Percentiles rank a stretch among this genome's conserved stretches.
These are phyloP conservation scores for Beauveria brongniartii DNA, from an alignment of 2,329 filamentous ascomycete genomes.

Conservation along the genomic window DNA sequence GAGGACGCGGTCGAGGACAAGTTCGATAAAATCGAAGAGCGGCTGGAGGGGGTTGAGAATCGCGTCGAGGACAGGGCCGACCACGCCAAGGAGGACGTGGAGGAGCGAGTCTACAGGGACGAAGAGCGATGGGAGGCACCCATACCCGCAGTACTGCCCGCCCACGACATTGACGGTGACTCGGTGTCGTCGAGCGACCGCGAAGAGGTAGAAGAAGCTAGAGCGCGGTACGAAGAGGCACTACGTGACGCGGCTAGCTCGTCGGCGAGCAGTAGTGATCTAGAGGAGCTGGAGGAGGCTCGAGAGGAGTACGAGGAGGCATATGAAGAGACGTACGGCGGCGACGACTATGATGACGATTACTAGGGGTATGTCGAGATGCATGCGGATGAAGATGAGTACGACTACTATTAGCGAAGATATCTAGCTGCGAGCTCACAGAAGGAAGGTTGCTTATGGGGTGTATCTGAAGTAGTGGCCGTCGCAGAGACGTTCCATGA, in stretches of 20 bases:
- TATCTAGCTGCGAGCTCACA: neutral
- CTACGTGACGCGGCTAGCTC: slow-evolving; percentile 31
- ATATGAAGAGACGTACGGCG: slow-evolving; percentile 36
- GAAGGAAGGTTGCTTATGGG: neutral
- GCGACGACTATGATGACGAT: neutral
- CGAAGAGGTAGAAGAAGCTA: slow-evolving; percentile 33
- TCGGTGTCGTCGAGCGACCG: slow-evolving; percentile 35
- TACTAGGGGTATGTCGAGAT: neutral
- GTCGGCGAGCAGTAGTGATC: slow-evolving; percentile 42
- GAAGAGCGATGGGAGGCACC: neutral
- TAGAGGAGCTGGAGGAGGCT: slow-evolving; percentile 44
- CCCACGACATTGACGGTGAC: slow-evolving; percentile 30
- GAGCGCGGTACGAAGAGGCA: slow-evolving; percentile 36
- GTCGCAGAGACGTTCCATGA: neutral
- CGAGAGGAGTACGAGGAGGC: slow-evolving; percentile 42
- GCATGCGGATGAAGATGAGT: neutral
- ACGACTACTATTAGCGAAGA: neutral
- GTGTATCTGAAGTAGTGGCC: neutral
- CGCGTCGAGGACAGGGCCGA: neutral
- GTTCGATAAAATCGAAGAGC: neutral
- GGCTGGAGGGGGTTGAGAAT: slow-evolving; percentile 11
- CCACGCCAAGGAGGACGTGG: neutral
- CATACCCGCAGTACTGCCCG: neutral
- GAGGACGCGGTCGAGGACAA: slow-evolving; percentile 1
- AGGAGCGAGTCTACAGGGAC: neutral